phyloP scores from a whole-genome alignment of 139 green algal species.

The Micromonas commoda region DNA sequence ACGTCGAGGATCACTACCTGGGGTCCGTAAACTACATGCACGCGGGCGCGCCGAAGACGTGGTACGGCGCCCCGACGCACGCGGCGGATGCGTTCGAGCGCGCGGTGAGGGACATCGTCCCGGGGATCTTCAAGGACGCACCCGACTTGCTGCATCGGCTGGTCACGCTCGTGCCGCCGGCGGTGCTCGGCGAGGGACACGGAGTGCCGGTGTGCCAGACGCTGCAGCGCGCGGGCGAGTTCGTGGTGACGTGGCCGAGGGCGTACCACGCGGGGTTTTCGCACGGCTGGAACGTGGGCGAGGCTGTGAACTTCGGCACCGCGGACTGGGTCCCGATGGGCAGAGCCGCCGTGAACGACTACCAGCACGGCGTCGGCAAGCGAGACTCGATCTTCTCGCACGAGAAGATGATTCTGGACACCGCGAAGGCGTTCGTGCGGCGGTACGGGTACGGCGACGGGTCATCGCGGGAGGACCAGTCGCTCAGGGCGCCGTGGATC shows the following conservation, averaged over 20 bases:
- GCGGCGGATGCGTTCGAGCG: conserved; percentile 14
- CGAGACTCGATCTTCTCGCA: conserved; percentile 22
- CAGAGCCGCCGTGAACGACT: not conserved
- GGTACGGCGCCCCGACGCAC: conserved; percentile 31
- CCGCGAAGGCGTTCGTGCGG: not conserved
- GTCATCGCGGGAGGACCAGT: not conserved
- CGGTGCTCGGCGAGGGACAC: not conserved
- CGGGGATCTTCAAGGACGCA: not conserved
- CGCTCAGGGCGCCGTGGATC: not conserved
- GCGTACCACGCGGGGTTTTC: conserved; percentile 79
- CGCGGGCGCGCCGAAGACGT: conserved; percentile 75
- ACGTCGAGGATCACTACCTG: conserved; percentile 88
- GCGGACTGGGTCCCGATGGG: conserved; percentile 68
- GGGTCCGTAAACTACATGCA: conserved; percentile 64
- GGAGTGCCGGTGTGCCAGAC: conserved; percentile 53
- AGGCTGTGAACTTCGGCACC: conserved; percentile 74
- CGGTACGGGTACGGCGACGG: not conserved
- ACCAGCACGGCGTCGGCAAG: not conserved
- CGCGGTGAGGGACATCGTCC: conserved; percentile 17
- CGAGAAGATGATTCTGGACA: not conserved
- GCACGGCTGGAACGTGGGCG: conserved; percentile 74
- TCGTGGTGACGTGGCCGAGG: conserved; percentile 80
- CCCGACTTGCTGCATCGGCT: conserved; percentile 25
- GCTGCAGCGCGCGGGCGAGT: conserved; percentile 69
- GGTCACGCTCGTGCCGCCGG: conserved; percentile 22